These are phyloP conservation scores for Zostera marina DNA, from an alignment of 116 monocot species.

Conservation along the genomic window DNA sequence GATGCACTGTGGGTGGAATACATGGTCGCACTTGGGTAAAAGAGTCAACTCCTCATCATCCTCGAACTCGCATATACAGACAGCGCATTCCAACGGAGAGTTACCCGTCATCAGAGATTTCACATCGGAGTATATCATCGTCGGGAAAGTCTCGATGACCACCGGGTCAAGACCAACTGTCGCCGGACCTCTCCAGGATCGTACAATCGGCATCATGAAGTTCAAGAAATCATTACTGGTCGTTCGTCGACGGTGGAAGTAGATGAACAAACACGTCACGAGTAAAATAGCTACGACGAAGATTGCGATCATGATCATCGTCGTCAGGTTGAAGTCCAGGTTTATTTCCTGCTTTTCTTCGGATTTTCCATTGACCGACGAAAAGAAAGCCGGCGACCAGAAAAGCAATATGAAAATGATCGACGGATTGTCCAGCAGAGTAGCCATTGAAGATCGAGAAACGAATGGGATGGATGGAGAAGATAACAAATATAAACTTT, in stretches of 20 bases:
- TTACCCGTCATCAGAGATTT: slow-evolving; percentile 27
- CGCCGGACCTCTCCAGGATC: background rate
- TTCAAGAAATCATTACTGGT: background rate
- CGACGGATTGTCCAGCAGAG: too few relatives aligned
- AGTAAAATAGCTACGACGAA: slow-evolving; percentile 18
- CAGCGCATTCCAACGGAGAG: slow-evolving; percentile 44
- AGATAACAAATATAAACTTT: too few relatives aligned
- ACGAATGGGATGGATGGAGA: too few relatives aligned
- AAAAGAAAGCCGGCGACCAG: too few relatives aligned
- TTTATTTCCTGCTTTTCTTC: background rate
- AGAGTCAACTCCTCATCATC: slow-evolving; percentile 36
- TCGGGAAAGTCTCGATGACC: slow-evolving; percentile 25
- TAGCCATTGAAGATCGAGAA: too few relatives aligned
- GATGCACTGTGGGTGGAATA: slow-evolving; percentile 75
- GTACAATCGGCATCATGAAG: background rate
- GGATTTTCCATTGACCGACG: background rate
- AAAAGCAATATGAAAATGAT: too few relatives aligned
- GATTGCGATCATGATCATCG: slow-evolving; percentile 13
- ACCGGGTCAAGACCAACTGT: slow-evolving; percentile 21
- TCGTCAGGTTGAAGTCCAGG: slow-evolving; percentile 9
- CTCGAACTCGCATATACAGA: slow-evolving; percentile 52
- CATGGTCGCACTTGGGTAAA: slow-evolving; percentile 55
- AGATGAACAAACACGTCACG: slow-evolving; percentile 15
- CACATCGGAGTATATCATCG: slow-evolving; percentile 30
- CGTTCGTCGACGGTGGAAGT: slow-evolving; percentile 8